Evolutionary conservation across 2,329 filamentous ascomycete species (phyloP).

Genomic region (Hymenoscyphus scutula): DNA sequence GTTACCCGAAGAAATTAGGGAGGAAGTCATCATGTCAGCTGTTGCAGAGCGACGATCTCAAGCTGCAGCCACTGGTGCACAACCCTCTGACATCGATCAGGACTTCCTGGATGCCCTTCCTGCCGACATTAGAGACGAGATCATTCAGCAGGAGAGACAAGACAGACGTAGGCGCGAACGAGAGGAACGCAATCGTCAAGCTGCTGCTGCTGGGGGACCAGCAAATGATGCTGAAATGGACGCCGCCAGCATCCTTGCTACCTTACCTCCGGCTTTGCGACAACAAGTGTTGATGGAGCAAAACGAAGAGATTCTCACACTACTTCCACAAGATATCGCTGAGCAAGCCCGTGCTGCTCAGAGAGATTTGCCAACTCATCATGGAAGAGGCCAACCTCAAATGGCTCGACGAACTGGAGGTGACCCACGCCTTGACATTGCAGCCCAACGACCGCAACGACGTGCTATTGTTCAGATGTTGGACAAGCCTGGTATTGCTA

Average conservation of each 20-base stretch:
- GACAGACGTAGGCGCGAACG: conserved; percentile 67
- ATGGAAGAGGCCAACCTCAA: conserved; percentile 28
- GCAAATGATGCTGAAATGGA: conserved; percentile 77
- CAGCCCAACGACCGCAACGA: conserved; percentile 59
- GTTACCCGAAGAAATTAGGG: conserved; percentile 93
- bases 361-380: conserved; percentile 39
- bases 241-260: conserved; percentile 85
- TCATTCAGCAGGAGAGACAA: conserved; percentile 84
- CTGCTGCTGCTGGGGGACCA: conserved; percentile 47
- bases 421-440: conserved; percentile 32
- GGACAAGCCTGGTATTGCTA: conserved; percentile 92
- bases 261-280: conserved; percentile 79
- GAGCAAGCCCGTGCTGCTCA: conserved; percentile 76
- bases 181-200: conserved; percentile 72
- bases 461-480: conserved; percentile 92
- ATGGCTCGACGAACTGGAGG: conserved; percentile 51
- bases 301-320: conserved; percentile 80
- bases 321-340: conserved; percentile 80
- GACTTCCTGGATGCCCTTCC: conserved; percentile 94
- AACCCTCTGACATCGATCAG: conserved; percentile 80
- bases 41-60: conserved; percentile 79
- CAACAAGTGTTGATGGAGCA: conserved; percentile 89
- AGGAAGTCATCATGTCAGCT: conserved; percentile 92
- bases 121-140: conserved; percentile 82
- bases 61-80: conserved; percentile 67